These are phyloP conservation scores for Sugiyamaella sp. DNA, from an alignment of 1,139 yeast species.

Conservation along the genomic window DNA sequence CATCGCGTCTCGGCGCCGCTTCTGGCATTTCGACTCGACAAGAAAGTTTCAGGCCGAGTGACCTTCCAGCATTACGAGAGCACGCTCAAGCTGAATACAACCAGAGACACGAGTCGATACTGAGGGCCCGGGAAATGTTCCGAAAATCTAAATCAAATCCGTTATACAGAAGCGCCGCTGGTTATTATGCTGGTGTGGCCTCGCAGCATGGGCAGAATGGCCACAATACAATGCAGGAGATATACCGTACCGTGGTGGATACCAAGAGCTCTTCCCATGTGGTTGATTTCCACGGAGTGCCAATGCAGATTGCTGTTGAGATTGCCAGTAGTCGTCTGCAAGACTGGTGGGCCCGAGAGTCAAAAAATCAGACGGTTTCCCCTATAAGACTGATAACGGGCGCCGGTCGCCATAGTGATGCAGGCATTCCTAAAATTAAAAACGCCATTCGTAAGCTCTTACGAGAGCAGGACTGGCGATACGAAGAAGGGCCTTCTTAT, in stretches of 20 bases:
- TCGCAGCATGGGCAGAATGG: conserved; percentile 25
- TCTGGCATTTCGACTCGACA: background rate
- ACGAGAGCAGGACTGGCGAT: conserved; percentile 27
- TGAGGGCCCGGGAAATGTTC: conserved; percentile 27
- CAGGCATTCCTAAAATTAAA: conserved; percentile 39
- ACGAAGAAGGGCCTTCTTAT: conserved; percentile 31
- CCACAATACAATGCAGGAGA: conserved; percentile 24
- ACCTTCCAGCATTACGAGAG: background rate
- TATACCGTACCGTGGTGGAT: conserved; percentile 25
- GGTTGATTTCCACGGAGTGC: conserved; percentile 39
- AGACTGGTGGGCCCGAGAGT: conserved; percentile 29
- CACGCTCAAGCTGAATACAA: conserved; percentile 6
- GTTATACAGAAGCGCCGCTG: conserved; percentile 35
- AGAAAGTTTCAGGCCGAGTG: background rate
- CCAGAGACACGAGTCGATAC: conserved; percentile 11
- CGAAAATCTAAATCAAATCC: conserved; percentile 34
- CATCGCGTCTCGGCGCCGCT: background rate
- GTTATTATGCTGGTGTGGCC: conserved; percentile 34
- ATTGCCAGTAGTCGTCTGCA: conserved; percentile 30
- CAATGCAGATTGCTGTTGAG: conserved; percentile 35
- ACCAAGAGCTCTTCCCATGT: conserved; percentile 26
- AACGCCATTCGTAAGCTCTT: conserved; percentile 36
- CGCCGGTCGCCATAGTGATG: conserved; percentile 39
- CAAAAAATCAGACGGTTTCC: conserved; percentile 1
- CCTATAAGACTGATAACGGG: conserved; percentile 40